A percentile compares a stretch with the other conserved stretches of the same genome.
phyloP scores from a whole-genome alignment of 108 stramenopile genomes.

The Aurantiochytrium sp. region DNA sequence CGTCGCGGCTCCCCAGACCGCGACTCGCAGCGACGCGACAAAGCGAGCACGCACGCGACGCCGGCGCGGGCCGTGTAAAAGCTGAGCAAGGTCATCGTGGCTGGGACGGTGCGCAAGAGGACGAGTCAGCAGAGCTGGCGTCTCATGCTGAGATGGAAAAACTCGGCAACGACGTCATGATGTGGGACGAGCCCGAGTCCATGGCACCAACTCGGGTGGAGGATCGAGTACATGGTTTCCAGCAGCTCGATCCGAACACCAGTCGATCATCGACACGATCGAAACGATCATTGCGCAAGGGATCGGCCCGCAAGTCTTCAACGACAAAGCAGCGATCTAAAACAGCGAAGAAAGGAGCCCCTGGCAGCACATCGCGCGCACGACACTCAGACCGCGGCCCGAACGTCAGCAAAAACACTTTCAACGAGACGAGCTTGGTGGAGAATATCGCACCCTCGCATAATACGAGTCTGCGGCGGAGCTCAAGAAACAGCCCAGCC shows the following conservation, averaged over 20 bases:
- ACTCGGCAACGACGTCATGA: background rate
- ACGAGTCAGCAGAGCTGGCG: background rate
- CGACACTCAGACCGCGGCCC: too few species aligned
- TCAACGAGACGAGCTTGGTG: too few species aligned
- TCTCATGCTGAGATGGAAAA: background rate
- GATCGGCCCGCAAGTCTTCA: background rate
- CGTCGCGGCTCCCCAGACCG: too few species aligned
- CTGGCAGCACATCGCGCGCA: too few species aligned
- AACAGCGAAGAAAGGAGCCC: too few species aligned
- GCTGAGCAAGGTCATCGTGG: too few species aligned
- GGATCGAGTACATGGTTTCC: background rate
- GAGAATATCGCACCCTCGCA: too few species aligned
- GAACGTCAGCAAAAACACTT: too few species aligned
- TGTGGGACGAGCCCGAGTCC: background rate
- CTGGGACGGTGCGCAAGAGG: background rate
- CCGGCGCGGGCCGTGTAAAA: too few species aligned
- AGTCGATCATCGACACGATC: background rate
- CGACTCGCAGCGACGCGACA: too few species aligned
- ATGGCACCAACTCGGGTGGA: background rate
- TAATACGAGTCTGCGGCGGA: too few species aligned
- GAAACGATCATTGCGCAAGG: background rate
- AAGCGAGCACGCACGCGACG: too few species aligned
- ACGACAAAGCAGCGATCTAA: background rate
- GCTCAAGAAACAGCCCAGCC: background rate
- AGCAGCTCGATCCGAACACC: background rate